Base-by-base conservation (phyloP, 164 flowering plant genomes). In the Aristolochia californica region DNA sequence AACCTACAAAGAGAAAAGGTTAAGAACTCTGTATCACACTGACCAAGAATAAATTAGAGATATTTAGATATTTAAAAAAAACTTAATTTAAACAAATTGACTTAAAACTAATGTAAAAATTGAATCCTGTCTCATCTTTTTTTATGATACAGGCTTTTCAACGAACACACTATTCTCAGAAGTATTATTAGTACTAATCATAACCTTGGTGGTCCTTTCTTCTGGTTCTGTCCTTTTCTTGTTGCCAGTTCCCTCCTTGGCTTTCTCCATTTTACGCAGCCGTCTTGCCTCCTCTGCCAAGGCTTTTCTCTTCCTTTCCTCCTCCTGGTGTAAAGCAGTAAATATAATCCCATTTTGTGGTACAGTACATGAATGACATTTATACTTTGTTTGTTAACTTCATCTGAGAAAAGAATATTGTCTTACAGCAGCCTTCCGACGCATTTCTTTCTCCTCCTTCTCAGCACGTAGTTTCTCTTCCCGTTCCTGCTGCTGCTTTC, bases 361-460 rank as follows among this genome's bases (percentile, higher is more conserved):
- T 34, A 34, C 40, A 45, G n/a, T 24, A 57, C 48, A 15, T 45
- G 13, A 12, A 22, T 16, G 18, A 54, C 48, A 64, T 30, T 43
- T 54, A 51, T 2, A 50, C 16, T 13, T 58, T 23, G 48, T 27
- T 49, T 21, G 26, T 25, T 52, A 1, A n/a, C 4, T 13, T 43
- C 40, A 9, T 5, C 26, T 45, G 20, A 54, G 16, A 48, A 38
- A 44, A 53, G 60, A 51, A 61, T 61, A 49, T 13, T 10, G 59
- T 45, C 72, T 54, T 80, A 83, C 88, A 15, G 27, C 63, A 23
- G 62, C 61, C 68, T 56, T 70, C 52, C 13, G 51, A 43, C 58
- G 68, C 52, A 43, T 52, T 52, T 71, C 80, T 68, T 68, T 77
- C 59, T 74, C 78, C 60, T 72, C 75, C 72, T 75, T 83, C 59